phyloP scores from a whole-genome alignment of 2,329 filamentous ascomycete species.

The Pseudofabraea citricarpa region DNA sequence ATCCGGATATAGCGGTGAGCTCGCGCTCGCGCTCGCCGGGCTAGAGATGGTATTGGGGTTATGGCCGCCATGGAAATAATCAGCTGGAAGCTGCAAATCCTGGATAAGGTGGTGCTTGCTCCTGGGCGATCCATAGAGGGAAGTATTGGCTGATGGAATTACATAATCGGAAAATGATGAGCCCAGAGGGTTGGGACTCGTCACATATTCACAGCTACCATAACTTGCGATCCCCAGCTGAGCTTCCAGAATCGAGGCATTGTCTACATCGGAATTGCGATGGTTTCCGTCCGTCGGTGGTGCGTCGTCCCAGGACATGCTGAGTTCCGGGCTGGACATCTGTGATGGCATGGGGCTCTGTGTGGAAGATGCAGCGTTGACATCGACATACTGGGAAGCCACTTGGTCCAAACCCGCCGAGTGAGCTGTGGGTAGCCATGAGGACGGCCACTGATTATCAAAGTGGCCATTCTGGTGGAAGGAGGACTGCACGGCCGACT shows the following conservation, averaged over 20 bases:
- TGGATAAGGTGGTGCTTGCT: not conserved
- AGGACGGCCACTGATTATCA: not conserved
- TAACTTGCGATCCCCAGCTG: slow-evolving; percentile 6
- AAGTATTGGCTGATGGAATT: slow-evolving; percentile 13
- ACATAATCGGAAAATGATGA: slow-evolving; percentile 20
- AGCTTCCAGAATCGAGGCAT: slow-evolving; percentile 14
- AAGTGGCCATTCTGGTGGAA: not conserved
- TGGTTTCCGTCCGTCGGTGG: slow-evolving; percentile 5
- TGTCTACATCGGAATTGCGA: slow-evolving; percentile 13
- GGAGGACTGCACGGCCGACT: not conserved
- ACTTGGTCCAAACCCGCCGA: not conserved
- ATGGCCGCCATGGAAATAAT: slow-evolving; percentile 12
- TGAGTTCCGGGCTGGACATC: slow-evolving; percentile 11
- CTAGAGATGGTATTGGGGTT: slow-evolving; percentile 6
- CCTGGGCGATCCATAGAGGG: slow-evolving; percentile 1
- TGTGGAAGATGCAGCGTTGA: slow-evolving; percentile 9
- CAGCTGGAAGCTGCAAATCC: slow-evolving; percentile 3
- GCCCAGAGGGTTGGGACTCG: slow-evolving; percentile 9
- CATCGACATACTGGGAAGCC: slow-evolving; percentile 12
- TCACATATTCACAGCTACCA: slow-evolving; percentile 19
- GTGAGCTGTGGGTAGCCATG: not conserved
- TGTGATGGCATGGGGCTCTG: slow-evolving; percentile 11
- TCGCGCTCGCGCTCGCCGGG: slow-evolving; percentile 4
- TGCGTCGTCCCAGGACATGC: slow-evolving; percentile 12
- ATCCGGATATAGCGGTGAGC: slow-evolving; percentile 11